Base-by-base conservation (phyloP, 805 yeast genomes). In the Priceomyces medius region DNA sequence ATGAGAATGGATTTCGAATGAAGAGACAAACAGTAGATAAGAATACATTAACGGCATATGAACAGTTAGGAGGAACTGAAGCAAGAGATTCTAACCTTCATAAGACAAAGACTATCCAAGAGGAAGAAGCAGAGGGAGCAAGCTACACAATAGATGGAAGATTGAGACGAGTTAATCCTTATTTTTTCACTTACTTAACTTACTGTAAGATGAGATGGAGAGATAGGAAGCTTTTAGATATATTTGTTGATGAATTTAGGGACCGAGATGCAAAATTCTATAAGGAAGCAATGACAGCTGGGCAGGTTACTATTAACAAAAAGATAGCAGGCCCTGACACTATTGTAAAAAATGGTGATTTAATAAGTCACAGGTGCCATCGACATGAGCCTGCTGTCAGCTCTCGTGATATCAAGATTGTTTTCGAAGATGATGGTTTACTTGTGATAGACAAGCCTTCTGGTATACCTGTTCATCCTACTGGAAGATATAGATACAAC, bases 401-500 rank as follows among this genome's bases (percentile, higher is more conserved):
- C 6, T 63, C 84, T 40, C 55, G 69, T 33, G 75, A 77, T 0
- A 81, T 88, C 37, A 73, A 76, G 41, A 78, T 87, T 18, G 85
- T 90, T 0, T 74, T 73, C 56, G 87, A 89, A 54, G 83, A 88
- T 58, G 88, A 83, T 6, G 77, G 85, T 37, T 58, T 88, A 17
- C 71, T 93, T 4, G 95, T 86, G 3, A 83, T 93, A 17, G 96
- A 91, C 59, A 93, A 93, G 50, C 99, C 99, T 0, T 77, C 93
- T 3, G 97, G 99, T 0, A 75, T 93, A 2, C 97, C 99, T 0
- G 96, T 88, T 0, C 99, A 93, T 59, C 98, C 99, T 3, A 85
- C 97, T 0, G 99, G 98, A 0, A 66, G 90, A 48, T 80, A 82
- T 71, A 57, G 93, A 56, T 79, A 80, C 62, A 79, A 83, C 58